These are phyloP conservation scores for Sphaerostilbella broomeana DNA, from an alignment of 2,329 filamentous ascomycete species.

Conservation along the genomic window DNA sequence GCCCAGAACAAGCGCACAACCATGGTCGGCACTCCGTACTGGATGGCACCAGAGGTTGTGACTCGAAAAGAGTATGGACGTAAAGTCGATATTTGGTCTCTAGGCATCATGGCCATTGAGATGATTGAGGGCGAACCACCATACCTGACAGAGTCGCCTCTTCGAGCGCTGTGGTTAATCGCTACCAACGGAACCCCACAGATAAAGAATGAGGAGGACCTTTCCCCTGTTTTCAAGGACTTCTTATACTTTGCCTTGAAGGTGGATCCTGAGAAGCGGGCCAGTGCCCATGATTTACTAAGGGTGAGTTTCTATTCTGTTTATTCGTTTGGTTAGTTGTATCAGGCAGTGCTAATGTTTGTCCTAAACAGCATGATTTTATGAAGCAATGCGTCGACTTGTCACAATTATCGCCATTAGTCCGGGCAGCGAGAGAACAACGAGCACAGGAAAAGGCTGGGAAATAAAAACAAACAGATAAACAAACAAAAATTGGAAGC, in stretches of 20 bases:
- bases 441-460: conserved; percentile 77
- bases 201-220: conserved; percentile 85
- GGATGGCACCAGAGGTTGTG: conserved; percentile 99
- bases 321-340: background rate
- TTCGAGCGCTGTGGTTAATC: conserved; percentile 90
- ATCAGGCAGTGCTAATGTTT: too few relatives aligned
- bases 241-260: conserved; percentile 90
- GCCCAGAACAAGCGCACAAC: conserved; percentile 95
- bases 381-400: conserved; percentile 71
- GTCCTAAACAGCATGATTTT: conserved; percentile 61
- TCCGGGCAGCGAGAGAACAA: conserved; percentile 77
- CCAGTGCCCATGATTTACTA: conserved; percentile 87
- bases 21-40: conserved; percentile 98
- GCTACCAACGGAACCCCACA: conserved; percentile 92
- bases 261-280: conserved; percentile 94
- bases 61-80: conserved; percentile 96
- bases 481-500: too few relatives aligned
- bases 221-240: conserved; percentile 78
- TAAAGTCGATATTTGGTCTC: conserved; percentile 97
- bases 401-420: conserved; percentile 74
- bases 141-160: conserved; percentile 89
- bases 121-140: conserved; percentile 99
- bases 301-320: conserved; percentile 56
- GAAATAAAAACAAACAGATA: conserved; percentile 43
- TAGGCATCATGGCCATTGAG: conserved; percentile 99